phyloP scores from a whole-genome alignment of 2,329 filamentous ascomycete species.

The Blastomyces parvus region DNA sequence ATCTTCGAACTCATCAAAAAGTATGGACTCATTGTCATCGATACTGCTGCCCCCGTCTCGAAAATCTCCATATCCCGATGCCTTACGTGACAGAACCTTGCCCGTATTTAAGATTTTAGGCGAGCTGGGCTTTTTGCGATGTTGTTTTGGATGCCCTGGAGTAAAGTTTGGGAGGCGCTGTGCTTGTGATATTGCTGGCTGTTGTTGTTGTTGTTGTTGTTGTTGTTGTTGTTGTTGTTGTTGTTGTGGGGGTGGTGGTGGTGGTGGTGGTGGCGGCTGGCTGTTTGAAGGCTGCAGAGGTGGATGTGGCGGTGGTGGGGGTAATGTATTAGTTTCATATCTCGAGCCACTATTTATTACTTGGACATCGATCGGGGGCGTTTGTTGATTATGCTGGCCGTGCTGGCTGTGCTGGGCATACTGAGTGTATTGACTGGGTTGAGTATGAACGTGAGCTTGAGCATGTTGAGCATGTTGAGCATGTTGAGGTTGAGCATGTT shows the following conservation, averaged over 20 bases:
- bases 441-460: neutral
- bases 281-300: constrained; percentile 1
- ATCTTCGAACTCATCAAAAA: constrained; percentile 23
- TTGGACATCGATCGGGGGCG: neutral
- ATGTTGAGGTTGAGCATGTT: no score
- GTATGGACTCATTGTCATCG: constrained; percentile 24
- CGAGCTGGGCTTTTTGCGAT: neutral
- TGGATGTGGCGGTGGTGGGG: neutral
- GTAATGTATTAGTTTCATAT: neutral
- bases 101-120: constrained; percentile 14
- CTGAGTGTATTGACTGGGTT: neutral
- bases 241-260: no score
- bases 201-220: no score
- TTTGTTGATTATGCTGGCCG: neutral
- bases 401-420: neutral
- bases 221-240: no score
- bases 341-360: neutral
- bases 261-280: no score
- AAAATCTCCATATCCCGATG: constrained; percentile 13
- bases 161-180: neutral
- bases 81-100: constrained; percentile 10
- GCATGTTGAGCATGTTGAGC: neutral
- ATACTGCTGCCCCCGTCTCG: constrained; percentile 20
- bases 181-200: constrained; percentile 1
- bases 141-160: constrained; percentile 4